Conservation (phyloP, 2,329 filamentous ascomycete genomes). For the Sporothrix mexicana region DNA sequence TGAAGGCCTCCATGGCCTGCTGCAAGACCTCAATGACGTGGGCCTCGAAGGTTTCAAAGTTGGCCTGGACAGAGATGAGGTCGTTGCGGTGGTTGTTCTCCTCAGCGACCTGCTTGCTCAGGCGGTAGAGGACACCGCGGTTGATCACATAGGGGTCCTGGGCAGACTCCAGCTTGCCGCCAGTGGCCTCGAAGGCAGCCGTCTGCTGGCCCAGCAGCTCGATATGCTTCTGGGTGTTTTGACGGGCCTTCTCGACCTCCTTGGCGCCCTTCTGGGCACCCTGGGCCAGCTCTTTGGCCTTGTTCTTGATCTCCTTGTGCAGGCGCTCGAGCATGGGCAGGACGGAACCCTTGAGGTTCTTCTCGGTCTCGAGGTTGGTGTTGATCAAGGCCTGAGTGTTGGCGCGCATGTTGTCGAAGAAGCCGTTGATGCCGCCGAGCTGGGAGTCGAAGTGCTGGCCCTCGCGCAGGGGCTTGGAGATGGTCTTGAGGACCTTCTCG, state of each 20-base stretch:
- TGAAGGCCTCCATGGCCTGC: constrained; percentile 80
- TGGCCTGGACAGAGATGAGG: constrained; percentile 86
- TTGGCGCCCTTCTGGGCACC: constrained; percentile 86
- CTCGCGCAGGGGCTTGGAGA: constrained; percentile 84
- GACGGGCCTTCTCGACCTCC: constrained; percentile 87
- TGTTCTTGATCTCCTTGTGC: constrained; percentile 96
- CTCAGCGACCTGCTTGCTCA: constrained; percentile 89
- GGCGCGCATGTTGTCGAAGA: constrained; percentile 91
- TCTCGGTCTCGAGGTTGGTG: constrained; percentile 88
- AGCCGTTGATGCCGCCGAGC: constrained; percentile 82
- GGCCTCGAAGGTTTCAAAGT: constrained; percentile 84
- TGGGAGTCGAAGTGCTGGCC: constrained; percentile 92
- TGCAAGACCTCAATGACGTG: constrained; percentile 86
- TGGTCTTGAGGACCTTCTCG: constrained; percentile 91
- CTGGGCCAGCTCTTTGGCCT: constrained; percentile 83
- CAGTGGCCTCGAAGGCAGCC: constrained; percentile 76
- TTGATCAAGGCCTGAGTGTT: constrained; percentile 93
- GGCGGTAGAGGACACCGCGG: constrained; percentile 78
- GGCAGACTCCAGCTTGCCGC: constrained; percentile 70
- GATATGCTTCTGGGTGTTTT: constrained; percentile 90
- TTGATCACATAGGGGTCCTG: constrained; percentile 90
- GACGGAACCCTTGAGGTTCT: constrained; percentile 83
- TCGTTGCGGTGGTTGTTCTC: constrained; percentile 97
- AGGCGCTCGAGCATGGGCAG: constrained; percentile 88
- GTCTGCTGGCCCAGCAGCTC: constrained; percentile 89